Percentiles rank a stretch among this genome's conserved stretches.
These are phyloP conservation scores for Chrysoporthe cubensis DNA, from an alignment of 2,329 filamentous ascomycete species.

Conservation along the genomic window DNA sequence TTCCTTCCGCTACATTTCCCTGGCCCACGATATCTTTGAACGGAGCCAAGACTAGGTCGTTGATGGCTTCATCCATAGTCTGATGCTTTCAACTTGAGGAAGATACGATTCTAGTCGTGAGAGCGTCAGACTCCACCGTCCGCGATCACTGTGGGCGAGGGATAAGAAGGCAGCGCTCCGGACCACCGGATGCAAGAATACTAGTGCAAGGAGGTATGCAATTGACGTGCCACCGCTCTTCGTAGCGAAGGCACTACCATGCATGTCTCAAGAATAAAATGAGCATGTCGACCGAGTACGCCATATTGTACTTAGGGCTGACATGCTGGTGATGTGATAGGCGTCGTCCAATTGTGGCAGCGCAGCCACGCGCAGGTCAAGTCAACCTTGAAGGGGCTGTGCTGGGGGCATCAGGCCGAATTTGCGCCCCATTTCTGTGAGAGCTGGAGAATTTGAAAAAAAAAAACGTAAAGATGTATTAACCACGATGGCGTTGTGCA, in stretches of 20 bases:
- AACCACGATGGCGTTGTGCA: background rate
- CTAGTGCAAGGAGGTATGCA: background rate
- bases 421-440: background rate
- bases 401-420: background rate
- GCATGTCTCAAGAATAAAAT: background rate
- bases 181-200: background rate
- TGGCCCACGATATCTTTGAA: slow-evolving; percentile 25
- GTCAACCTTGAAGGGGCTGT: slow-evolving; percentile 3
- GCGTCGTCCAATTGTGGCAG: background rate
- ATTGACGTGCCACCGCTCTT: background rate
- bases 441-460: background rate
- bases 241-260: background rate
- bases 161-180: background rate
- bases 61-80: slow-evolving; percentile 16
- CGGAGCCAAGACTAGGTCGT: slow-evolving; percentile 22
- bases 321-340: background rate
- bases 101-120: background rate
- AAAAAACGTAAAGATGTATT: background rate
- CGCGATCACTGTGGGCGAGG: background rate
- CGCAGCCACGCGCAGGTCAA: background rate
- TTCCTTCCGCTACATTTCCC: slow-evolving; percentile 37
- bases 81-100: background rate
- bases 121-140: background rate
- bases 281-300: background rate
- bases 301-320: background rate